These are phyloP conservation scores for Trypanosoma boissoni DNA, from an alignment of 208 protist genomes.

Conservation along the genomic window DNA sequence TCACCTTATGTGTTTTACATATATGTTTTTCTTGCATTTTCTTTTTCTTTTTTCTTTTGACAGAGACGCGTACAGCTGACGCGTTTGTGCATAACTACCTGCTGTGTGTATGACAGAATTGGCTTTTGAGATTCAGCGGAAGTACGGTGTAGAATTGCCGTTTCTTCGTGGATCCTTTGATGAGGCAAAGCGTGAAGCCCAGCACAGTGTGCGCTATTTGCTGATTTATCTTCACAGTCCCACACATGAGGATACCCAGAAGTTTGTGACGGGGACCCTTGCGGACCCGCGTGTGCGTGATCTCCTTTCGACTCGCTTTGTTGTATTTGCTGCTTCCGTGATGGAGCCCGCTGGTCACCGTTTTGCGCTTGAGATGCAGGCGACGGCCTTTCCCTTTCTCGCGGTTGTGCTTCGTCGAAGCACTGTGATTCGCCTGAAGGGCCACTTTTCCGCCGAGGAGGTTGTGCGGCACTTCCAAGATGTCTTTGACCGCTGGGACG, in stretches of 20 bases:
- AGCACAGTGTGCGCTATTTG: constrained; percentile 45
- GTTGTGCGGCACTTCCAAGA: constrained; percentile 47
- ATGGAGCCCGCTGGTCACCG: constrained; percentile 36
- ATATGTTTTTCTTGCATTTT: neutral
- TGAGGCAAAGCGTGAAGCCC: constrained; percentile 48
- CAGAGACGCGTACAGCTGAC: too few relatives aligned
- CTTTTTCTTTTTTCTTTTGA: neutral
- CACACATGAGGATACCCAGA: constrained; percentile 59
- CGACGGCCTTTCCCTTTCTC: constrained; percentile 62
- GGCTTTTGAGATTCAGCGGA: constrained; percentile 25
- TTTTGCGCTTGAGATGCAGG: constrained; percentile 46
- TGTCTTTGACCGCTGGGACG: constrained; percentile 64
- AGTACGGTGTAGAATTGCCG: constrained; percentile 47
- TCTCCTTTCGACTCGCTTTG: constrained; percentile 36
- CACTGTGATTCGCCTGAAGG: constrained; percentile 55
- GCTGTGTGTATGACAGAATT: constrained; percentile 20
- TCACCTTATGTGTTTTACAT: neutral
- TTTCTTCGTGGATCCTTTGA: constrained; percentile 59
- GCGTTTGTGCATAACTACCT: too few relatives aligned
- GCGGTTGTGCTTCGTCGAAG: constrained; percentile 51
- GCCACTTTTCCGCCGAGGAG: constrained; percentile 36
- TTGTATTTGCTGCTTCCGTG: constrained; percentile 67
- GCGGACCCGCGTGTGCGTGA: constrained; percentile 37
- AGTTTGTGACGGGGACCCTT: constrained; percentile 62
- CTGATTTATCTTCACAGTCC: constrained; percentile 82